Conservation (phyloP, 2,329 filamentous ascomycete genomes). For the Cercospora zeae-maydis region DNA sequence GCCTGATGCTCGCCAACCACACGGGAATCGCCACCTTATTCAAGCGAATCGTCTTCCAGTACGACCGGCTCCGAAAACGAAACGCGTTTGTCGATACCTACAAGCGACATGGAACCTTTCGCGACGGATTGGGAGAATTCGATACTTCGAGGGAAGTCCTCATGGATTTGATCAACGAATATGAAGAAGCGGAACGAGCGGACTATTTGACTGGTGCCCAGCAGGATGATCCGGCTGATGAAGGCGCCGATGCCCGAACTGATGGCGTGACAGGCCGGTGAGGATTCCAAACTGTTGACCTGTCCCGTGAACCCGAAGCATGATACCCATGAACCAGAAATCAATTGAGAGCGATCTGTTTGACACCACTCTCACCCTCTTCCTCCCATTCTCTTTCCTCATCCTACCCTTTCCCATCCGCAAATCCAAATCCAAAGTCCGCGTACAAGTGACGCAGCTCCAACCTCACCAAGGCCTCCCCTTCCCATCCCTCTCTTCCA, state of each 20-base stretch:
- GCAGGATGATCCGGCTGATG: slow-evolving; percentile 29
- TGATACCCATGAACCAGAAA: background rate
- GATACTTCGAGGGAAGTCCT: slow-evolving; percentile 93
- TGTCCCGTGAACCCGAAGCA: slow-evolving; percentile 52
- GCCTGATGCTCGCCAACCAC: slow-evolving; percentile 96
- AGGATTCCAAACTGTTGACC: background rate
- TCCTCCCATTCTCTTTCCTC: too few species aligned
- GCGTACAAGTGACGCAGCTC: too few species aligned
- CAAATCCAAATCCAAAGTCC: background rate
- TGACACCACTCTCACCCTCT: background rate
- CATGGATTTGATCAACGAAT: slow-evolving; percentile 84
- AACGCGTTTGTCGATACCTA: slow-evolving; percentile 96
- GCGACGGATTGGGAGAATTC: slow-evolving; percentile 88
- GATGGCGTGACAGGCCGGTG: slow-evolving; percentile 44
- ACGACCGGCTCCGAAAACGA: slow-evolving; percentile 89
- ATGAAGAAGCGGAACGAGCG: slow-evolving; percentile 87
- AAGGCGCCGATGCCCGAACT: slow-evolving; percentile 38
- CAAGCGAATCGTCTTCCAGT: slow-evolving; percentile 87
- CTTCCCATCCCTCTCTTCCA: slow-evolving; percentile 53
- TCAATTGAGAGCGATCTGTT: background rate
- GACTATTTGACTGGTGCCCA: slow-evolving; percentile 71
- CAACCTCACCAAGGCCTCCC: slow-evolving; percentile 58
- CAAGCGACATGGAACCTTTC: slow-evolving; percentile 91
- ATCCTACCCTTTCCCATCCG: background rate
- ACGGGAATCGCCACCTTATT: slow-evolving; percentile 96